Conservation (phyloP, 345 rosid species). For the Arabidopsis suecica region DNA sequence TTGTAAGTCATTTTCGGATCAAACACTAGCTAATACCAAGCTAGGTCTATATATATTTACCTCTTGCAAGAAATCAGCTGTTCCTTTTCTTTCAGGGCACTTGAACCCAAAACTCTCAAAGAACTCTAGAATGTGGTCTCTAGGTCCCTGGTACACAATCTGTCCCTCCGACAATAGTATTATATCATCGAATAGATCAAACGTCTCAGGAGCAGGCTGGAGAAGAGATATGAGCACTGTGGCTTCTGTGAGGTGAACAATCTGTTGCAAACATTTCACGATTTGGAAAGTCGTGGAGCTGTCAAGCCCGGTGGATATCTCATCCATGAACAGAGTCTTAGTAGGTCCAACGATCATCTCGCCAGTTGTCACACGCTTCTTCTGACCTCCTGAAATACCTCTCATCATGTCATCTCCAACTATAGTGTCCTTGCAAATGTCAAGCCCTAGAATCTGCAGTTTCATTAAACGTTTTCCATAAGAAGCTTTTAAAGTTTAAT, state of each 20-base stretch:
- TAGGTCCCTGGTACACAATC: constrained; percentile 80
- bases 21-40: background rate
- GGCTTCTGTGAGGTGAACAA: constrained; percentile 74
- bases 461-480: constrained; percentile 8
- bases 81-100: constrained; percentile 79
- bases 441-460: constrained; percentile 71
- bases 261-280: constrained; percentile 80
- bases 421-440: constrained; percentile 76
- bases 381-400: constrained; percentile 85
- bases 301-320: constrained; percentile 86
- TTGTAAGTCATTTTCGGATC: background rate
- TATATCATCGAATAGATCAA: constrained; percentile 76
- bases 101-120: constrained; percentile 67
- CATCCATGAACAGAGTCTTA: constrained; percentile 83
- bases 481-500: background rate
- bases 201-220: constrained; percentile 87
- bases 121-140: constrained; percentile 62
- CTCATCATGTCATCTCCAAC: constrained; percentile 80
- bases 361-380: constrained; percentile 78
- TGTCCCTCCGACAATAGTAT: constrained; percentile 69
- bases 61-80: constrained; percentile 91
- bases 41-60: constrained; percentile 39
- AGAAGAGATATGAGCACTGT: constrained; percentile 73
- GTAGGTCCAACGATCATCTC: constrained; percentile 93
- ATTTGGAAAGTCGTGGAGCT: constrained; percentile 81